Percentiles rank a stretch among this genome's conserved stretches.
Evolutionary conservation across 2,329 filamentous ascomycete species (phyloP).

Genomic region (Apiospora malaysiana): DNA sequence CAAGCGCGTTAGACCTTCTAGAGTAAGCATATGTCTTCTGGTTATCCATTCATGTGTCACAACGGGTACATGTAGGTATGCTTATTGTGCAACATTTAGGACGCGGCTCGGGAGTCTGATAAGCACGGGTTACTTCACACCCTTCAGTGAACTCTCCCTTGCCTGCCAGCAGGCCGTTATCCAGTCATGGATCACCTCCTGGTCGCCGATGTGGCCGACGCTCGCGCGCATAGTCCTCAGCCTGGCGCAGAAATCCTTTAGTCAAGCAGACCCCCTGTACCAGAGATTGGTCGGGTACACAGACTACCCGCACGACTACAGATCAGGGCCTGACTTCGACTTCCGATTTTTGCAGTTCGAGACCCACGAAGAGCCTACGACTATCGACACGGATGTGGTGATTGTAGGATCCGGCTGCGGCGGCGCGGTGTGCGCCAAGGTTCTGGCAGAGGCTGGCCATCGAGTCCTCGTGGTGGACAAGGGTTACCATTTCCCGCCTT

Average conservation of each 20-base stretch:
- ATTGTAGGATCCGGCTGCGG: constrained; percentile 89
- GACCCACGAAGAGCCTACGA: constrained; percentile 52
- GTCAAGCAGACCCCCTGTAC: constrained; percentile 61
- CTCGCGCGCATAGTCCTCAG: constrained; percentile 62
- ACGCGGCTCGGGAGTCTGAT: constrained; percentile 67
- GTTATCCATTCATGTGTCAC: not conserved
- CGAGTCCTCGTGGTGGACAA: constrained; percentile 83
- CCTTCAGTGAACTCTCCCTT: constrained; percentile 52
- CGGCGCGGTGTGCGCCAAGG: constrained; percentile 81
- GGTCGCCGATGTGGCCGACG: constrained; percentile 58
- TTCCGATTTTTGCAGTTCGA: constrained; percentile 68
- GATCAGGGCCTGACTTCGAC: constrained; percentile 55
- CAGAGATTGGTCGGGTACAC: constrained; percentile 62
- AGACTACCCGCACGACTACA: constrained; percentile 57
- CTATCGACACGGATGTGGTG: constrained; percentile 79
- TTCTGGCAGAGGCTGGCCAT: constrained; percentile 69
- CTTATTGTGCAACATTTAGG: constrained; percentile 44
- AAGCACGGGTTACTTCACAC: constrained; percentile 70
- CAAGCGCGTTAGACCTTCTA: constrained; percentile 46
- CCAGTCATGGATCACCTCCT: constrained; percentile 63
- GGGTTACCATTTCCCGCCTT: constrained; percentile 74
- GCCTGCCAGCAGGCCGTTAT: constrained; percentile 55
- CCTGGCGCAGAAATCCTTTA: constrained; percentile 60
- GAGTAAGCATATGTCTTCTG: constrained; percentile 40
- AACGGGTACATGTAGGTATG: not conserved